Evolutionary conservation across 2,329 filamentous ascomycete species (phyloP), one percentile per base, ranked within the genome.

Genomic region (Parastagonospora nodorum): DNA sequence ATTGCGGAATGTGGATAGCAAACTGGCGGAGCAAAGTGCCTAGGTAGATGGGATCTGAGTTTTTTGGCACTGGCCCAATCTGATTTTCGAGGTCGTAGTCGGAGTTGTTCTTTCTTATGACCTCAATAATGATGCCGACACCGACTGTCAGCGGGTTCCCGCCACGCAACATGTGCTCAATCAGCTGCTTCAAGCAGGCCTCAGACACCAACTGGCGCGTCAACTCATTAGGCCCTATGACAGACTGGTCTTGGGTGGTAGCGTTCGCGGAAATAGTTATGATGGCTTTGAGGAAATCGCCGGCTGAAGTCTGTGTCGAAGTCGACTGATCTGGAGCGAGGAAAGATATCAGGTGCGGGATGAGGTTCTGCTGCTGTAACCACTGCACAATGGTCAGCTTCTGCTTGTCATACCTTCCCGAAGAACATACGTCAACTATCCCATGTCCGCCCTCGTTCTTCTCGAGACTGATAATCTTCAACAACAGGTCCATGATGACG

Each of bases 181-280:
- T 90, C n/a, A 99, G 82, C 52, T 86, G 86, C 67, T 93, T 84
- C 44, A 96, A 86, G 64, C 92, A 97, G 12, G 84, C 76, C 55
- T 88, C 85, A 1, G 94, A 97, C 1, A 99, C 94, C 4, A 99
- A 82, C 75, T 99, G 92, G 35, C 94, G 87, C 5, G 94, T 99
- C 42, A 99, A 83, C 69, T 96, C 94, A 72, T 99, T 99, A 4
- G 94, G 94, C 3, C 94, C 94, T 70, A 99, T 97, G 66, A 95
- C 97, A n/a, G 93, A 94, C 71, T 97, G 92, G 68, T 99, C 94
- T 67, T 97, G 96, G 64, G 96, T 94, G 1, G 93, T 97, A 2
- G 94, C 94, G 69, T 99, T 99, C 53, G 94, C 94, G 1, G 94
- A 97, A 51, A 99, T 97, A 24, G 94, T 99, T 61, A 99, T 97